Evolutionary conservation across 768 basidiomycete species (phyloP), one percentile per base, ranked within the genome.

Genomic region (Phanerodontia chrysosporium): DNA sequence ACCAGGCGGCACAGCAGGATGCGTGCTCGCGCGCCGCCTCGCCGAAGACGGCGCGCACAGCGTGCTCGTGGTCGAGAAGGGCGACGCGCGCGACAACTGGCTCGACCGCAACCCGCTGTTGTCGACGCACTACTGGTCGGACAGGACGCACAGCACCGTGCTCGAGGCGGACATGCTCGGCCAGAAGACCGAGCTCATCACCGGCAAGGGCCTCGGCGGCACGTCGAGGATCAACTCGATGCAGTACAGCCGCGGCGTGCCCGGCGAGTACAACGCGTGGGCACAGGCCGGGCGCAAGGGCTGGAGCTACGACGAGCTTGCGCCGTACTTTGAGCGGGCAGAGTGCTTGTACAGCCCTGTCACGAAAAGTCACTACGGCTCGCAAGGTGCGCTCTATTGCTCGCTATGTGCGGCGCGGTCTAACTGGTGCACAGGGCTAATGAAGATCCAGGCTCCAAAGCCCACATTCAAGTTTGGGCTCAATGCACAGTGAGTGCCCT

Each of bases 21-120:
- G 83, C 64, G 83, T 81, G 12, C 72, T 85, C 3, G 84, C 83
- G 9, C 73, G 81, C 5, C 75, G 84, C n/a, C 69, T 86, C 12
- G 78, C 76, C 12, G 84, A 86, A 66, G 75, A 83, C 55, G 76
- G 80, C 0, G 69, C 68, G 1, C 60, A 79, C 27, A 74, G 75
- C 24, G 82, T 86, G 21, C 73, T 86, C 12, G 67, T 86, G 1
- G 63, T 86, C 0, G 84, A 86, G 65, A 77, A 82, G 21, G 84
- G 84, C 51, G 45, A 45, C 22, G 45, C 45, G 8, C 18, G 45
- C 16, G 45, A 45, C n/a, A 62, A 60, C 1, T 76, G 72, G 72
- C 42, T 62, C 3, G 64, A 69, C 10, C 55, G 63, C 3, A 68
- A 74, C 12, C 74, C 74, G 2, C 65, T 74, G 0, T 42, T 74